Evolutionary conservation across 2,329 filamentous ascomycete genomes (phyloP), one percentile per base, ranked within the genome.

Genomic region (Alternaria arborescens): DNA sequence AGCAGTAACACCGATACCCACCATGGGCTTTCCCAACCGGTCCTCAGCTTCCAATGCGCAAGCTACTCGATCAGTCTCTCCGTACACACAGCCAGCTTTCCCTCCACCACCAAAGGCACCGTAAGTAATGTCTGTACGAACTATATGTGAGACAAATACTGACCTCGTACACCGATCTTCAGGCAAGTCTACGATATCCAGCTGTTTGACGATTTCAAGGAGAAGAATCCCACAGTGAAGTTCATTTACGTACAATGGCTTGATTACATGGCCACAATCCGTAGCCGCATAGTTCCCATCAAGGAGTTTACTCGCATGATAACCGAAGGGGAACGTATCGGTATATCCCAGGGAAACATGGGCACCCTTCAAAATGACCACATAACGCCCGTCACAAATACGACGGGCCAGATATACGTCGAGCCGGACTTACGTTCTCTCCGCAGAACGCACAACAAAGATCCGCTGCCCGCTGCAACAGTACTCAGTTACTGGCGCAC

Each of bases 171-270:
- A 14, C 12, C 32, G 14, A 36, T 30, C 12, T 14, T 14, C 14
- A 36, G 32, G 14, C 65, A 71, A 47, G 65, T 76, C 16, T 81
- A 78, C 50, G 74, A 81, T 56, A 65, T 75, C 20, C 73, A 81
- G 24, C 55, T 79, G 1, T 79, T 82, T 54, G 79, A 83, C 14
- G 69, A 71, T 0, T 88, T 90, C 69, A 74, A 88, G 10, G 74
- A 78, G 18, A 74, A 79, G 18, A 82, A 88, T 55, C 78, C 83
- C 0, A 75, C 80, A 0, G 80, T 88, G 5, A 87, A 89, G 61
- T 94, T 89, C 70, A 78, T 96, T 18, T 88, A 91, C 62, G 81
- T 94, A 12, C 89, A 91, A 76, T 96, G 90, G 88, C 81, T 91
- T 24, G 92, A 96, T 77, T 90, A 91, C 76, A 92, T 91, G n/a